Evolutionary conservation across 495 filamentous ascomycete genomes (phyloP), one percentile per base, ranked within the genome.

Genomic region (Penicillium pulvis): DNA sequence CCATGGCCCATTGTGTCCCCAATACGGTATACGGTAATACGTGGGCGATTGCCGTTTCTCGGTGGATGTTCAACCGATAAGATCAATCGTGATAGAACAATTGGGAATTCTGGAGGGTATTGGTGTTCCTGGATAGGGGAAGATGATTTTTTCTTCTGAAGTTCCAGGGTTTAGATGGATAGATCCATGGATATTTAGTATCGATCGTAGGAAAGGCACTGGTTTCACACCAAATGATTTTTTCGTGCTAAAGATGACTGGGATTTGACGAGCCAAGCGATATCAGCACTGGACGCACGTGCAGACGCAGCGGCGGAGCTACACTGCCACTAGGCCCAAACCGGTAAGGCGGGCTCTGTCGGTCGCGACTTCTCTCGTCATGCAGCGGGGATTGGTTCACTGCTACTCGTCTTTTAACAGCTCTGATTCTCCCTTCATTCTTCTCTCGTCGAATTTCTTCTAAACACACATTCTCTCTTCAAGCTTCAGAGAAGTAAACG

Each of bases 341-440:
- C 0, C 9, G 61, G 26, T 9, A 59, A 63, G 48, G 17, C 26
- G 23, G 6, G 2, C 19, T 20, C 6, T 19, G 9, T 45, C 44
- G 24, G 59, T 45, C 44, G 30, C 57, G 44, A 48, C 43, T 14
- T 55, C 53, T 33, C 53, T 54, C 57, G 61, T 60, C 61, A 61
- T 64, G 42, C 28, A 43, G 57, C 53, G 57, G 53, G 42, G 54
- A 60, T 57, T 51, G 54, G 58, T 54, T 45, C 12, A 23, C 33
- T 43, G 50, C 46, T 7, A 24, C 26, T 36, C 46, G 36, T 49
- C 54, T 23, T 36, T 44, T 48, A 23, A 39, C 23, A 16, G 16
- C 16, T 23, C 30, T 36, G 24, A 19, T 47, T 30, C 28, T 20
- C n/a, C 7, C 30, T 35, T 23, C 20, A 23, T 23, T 23, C 10